phyloP scores from a whole-genome alignment of 352 stramenopile genomes.

The Phytopythium sindhum region DNA sequence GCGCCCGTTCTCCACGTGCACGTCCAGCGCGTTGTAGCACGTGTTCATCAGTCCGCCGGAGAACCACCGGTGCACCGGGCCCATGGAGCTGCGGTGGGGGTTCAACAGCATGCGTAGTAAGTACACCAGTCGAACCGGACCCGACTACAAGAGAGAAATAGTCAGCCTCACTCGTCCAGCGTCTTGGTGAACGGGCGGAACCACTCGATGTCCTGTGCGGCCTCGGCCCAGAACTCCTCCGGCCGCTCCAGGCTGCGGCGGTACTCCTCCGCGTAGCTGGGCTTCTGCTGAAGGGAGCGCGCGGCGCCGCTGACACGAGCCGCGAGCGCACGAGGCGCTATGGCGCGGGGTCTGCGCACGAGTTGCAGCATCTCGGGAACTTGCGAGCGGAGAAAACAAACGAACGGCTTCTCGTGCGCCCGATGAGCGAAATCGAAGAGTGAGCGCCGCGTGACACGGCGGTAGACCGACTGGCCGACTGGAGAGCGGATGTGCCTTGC shows the following conservation, averaged over 20 bases:
- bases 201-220: conserved; percentile 47
- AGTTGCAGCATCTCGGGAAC: background rate
- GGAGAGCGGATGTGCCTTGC: background rate
- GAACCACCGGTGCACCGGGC: conserved; percentile 46
- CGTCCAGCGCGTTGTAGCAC: conserved; percentile 64
- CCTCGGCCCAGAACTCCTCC: conserved; percentile 50
- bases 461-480: background rate
- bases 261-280: conserved; percentile 45
- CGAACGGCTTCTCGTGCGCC: background rate
- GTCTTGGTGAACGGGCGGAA: conserved; percentile 46
- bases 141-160: background rate
- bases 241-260: conserved; percentile 34
- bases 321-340: background rate
- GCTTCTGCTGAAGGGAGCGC: conserved; percentile 12
- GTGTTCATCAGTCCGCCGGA: conserved; percentile 60
- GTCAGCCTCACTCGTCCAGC: conserved; percentile 33
- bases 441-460: background rate
- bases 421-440: background rate
- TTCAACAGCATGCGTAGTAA: background rate
- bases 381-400: background rate
- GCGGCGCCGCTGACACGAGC: background rate
- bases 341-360: background rate
- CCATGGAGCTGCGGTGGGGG: conserved; percentile 22
- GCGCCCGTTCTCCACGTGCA: conserved; percentile 46
- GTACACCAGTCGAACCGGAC: background rate